These are phyloP conservation scores for Wickerhamomyces ciferrii DNA, from an alignment of 805 yeast genomes.

Conservation along the genomic window DNA sequence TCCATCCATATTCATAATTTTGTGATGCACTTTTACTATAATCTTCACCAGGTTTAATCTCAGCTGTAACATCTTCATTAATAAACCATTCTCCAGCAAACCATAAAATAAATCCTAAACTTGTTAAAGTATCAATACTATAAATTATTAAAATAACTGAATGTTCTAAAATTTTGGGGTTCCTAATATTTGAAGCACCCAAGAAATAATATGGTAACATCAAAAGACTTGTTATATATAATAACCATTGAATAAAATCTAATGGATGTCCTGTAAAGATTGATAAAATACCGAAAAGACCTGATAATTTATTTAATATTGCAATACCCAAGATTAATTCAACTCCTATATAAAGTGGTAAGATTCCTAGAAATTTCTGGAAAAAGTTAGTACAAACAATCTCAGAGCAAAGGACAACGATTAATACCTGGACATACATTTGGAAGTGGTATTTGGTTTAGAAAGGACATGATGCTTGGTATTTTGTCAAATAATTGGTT, in stretches of 20 bases:
- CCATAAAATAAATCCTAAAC: constrained; percentile 64
- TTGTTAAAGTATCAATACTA: constrained; percentile 60
- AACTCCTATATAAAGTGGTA: constrained; percentile 85
- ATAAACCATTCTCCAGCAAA: constrained; percentile 76
- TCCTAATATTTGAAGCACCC: constrained; percentile 46
- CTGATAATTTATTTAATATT: constrained; percentile 82
- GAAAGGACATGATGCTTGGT: constrained; percentile 13
- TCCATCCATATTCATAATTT: constrained; percentile 50
- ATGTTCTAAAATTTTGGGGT: constrained; percentile 53
- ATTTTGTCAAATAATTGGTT: too few species aligned
- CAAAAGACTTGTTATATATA: constrained; percentile 60
- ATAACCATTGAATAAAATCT: constrained; percentile 75
- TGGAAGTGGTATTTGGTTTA: constrained; percentile 5
- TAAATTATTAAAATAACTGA: constrained; percentile 63
- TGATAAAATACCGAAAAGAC: constrained; percentile 81
- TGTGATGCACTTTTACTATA: constrained; percentile 53
- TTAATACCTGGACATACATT: constrained; percentile 7
- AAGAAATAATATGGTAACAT: constrained; percentile 60
- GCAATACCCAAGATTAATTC: constrained; percentile 74
- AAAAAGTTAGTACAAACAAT: constrained; percentile 7
- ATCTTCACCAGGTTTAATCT: constrained; percentile 18
- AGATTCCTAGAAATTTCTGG: constrained; percentile 57
- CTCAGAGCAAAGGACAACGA: neutral
- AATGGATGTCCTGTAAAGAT: constrained; percentile 87
- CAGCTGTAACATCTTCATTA: constrained; percentile 32